phyloP scores from a whole-genome alignment of 140 eudicot species.

The Anethum foeniculum region DNA sequence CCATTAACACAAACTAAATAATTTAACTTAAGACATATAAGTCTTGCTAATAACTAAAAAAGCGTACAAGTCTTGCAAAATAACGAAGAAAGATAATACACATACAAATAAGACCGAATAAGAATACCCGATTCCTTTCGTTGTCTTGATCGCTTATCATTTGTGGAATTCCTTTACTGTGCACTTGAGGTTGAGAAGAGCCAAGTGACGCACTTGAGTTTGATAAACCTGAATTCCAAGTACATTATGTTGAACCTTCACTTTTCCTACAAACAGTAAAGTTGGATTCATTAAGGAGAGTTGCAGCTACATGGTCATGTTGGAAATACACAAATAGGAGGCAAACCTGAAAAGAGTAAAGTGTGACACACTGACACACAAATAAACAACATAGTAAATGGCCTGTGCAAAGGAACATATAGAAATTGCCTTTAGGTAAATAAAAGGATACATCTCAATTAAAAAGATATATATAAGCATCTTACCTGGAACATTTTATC shows the following conservation, averaged over 20 bases:
- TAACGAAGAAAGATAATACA: too few species aligned
- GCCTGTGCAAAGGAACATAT: neutral
- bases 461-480: neutral
- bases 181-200: slow-evolving; percentile 54
- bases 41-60: too few species aligned
- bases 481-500: neutral
- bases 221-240: slow-evolving; percentile 45
- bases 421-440: neutral
- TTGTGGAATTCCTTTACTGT: slow-evolving; percentile 57
- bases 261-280: too few species aligned
- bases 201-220: slow-evolving; percentile 41
- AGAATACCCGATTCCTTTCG: slow-evolving; percentile 36
- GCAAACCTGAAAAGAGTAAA: neutral
- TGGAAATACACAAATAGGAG: too few species aligned
- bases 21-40: too few species aligned
- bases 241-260: too few species aligned
- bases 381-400: too few species aligned
- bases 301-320: too few species aligned
- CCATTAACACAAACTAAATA: too few species aligned
- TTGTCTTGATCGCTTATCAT: slow-evolving; percentile 68
- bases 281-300: too few species aligned
- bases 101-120: too few species aligned
- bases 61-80: too few species aligned
- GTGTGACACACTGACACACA: neutral
- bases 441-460: neutral